These are phyloP conservation scores for Crassisporium funariophilum DNA, from an alignment of 768 basidiomycete species.

Conservation along the genomic window DNA sequence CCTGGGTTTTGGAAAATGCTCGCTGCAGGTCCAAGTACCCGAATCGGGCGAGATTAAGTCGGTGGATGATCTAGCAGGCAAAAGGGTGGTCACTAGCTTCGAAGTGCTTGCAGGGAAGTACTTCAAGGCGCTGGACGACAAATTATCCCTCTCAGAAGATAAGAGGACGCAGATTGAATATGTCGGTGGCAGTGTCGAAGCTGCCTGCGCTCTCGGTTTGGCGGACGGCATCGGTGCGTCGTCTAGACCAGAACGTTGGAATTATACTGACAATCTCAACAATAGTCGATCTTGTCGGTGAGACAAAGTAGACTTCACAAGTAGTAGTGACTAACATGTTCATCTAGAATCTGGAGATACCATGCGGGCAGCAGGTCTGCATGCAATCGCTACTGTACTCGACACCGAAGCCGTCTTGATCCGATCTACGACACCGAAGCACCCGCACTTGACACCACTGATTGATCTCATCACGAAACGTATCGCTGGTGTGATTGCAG, in stretches of 20 bases:
- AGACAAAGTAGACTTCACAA: constrained; percentile 26
- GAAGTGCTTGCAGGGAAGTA: constrained; percentile 83
- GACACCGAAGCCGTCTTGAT: constrained; percentile 89
- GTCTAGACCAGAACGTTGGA: neutral
- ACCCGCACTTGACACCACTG: constrained; percentile 61
- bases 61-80: constrained; percentile 83
- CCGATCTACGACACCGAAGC: constrained; percentile 67
- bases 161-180: constrained; percentile 84
- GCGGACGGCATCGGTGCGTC: constrained; percentile 93
- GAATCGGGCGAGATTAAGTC: constrained; percentile 68
- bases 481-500: constrained; percentile 90
- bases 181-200: constrained; percentile 97
- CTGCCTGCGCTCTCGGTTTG: constrained; percentile 93
- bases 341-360: constrained; percentile 93
- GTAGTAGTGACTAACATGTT: neutral
- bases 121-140: constrained; percentile 68
- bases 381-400: constrained; percentile 89
- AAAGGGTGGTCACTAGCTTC: constrained; percentile 93
- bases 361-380: constrained; percentile 96
- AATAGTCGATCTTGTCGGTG: constrained; percentile 92
- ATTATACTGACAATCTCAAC: constrained; percentile 7
- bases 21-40: constrained; percentile 89
- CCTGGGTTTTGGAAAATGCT: constrained; percentile 92
- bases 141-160: constrained; percentile 51
- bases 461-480: constrained; percentile 83